Conservation (phyloP, 2,329 filamentous ascomycete species). For the Metarhizium album region DNA sequence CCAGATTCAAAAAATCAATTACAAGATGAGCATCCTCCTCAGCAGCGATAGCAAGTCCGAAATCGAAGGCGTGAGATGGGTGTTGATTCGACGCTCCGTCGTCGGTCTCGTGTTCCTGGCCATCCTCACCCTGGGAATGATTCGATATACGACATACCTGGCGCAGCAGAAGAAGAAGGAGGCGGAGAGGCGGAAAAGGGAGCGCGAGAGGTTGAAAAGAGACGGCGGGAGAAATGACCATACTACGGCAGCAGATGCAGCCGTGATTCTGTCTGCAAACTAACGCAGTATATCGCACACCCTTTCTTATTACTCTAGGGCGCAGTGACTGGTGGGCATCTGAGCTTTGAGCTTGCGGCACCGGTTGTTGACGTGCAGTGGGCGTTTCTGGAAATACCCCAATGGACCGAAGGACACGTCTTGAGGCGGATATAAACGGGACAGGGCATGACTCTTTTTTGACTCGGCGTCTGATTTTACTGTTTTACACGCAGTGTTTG, state of each 20-base stretch:
- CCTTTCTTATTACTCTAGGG: conserved; percentile 1
- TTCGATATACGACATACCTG: conserved; percentile 50
- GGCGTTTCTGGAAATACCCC: background rate
- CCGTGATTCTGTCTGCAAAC: conserved; percentile 47
- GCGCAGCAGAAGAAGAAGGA: conserved; percentile 38
- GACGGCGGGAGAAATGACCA: conserved; percentile 36
- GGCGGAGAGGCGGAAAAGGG: conserved; percentile 30
- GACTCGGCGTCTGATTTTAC: no score
- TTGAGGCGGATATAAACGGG: no score
- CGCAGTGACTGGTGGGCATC: background rate
- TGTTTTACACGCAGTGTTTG: no score
- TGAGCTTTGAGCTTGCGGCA: background rate
- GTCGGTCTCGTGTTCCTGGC: conserved; percentile 58
- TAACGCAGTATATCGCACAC: conserved; percentile 17
- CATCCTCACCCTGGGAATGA: conserved; percentile 45
- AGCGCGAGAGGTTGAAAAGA: conserved; percentile 31
- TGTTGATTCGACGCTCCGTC: conserved; percentile 55
- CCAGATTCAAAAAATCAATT: conserved; percentile 85
- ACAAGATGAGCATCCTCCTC: conserved; percentile 85
- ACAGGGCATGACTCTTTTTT: no score
- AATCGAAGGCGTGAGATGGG: conserved; percentile 85
- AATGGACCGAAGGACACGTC: no score
- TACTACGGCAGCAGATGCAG: conserved; percentile 38
- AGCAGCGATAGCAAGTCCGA: conserved; percentile 87
- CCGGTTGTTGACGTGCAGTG: background rate